Percentiles rank a stretch among this genome's conserved stretches.
Conservation (phyloP, 768 basidiomycete genomes). For the Chalciporus piperatus region DNA sequence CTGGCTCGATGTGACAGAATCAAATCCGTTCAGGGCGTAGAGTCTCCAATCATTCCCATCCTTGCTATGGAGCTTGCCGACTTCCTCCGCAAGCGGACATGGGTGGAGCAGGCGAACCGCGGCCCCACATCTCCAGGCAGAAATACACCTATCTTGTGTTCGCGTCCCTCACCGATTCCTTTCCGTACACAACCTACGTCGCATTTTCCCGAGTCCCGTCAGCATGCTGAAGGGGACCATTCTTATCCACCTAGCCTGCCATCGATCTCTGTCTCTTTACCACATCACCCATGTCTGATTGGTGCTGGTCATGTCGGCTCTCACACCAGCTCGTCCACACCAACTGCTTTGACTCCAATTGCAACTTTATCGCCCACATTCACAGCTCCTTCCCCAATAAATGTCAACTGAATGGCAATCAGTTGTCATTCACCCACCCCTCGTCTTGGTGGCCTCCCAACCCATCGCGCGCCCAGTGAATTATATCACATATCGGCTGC, state of each 20-base stretch:
- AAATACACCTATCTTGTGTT: constrained; percentile 55
- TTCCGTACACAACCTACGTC: constrained; percentile 70
- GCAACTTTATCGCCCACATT: constrained; percentile 64
- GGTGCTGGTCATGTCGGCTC: constrained; percentile 50
- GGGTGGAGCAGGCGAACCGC: constrained; percentile 53
- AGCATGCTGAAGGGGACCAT: constrained; percentile 29
- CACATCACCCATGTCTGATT: constrained; percentile 73
- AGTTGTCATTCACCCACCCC: constrained; percentile 47
- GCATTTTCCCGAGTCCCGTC: constrained; percentile 67
- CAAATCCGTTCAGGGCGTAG: constrained; percentile 72
- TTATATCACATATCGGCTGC: no score
- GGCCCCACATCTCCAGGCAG: constrained; percentile 53
- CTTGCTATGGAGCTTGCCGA: no score
- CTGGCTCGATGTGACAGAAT: no score
- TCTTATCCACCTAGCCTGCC: constrained; percentile 49
- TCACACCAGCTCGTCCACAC: constrained; percentile 34
- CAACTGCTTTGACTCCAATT: constrained; percentile 66
- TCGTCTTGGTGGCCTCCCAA: no score
- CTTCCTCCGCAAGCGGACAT: constrained; percentile 68
- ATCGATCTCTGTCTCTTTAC: constrained; percentile 57
- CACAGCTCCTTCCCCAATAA: constrained; percentile 50
- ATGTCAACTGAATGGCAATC: constrained; percentile 34
- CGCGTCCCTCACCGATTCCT: constrained; percentile 67
- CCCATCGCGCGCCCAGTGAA: no score
- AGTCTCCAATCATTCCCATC: no score